phyloP scores from a whole-genome alignment of 2,329 filamentous ascomycete genomes.

The Phoma sp. region DNA sequence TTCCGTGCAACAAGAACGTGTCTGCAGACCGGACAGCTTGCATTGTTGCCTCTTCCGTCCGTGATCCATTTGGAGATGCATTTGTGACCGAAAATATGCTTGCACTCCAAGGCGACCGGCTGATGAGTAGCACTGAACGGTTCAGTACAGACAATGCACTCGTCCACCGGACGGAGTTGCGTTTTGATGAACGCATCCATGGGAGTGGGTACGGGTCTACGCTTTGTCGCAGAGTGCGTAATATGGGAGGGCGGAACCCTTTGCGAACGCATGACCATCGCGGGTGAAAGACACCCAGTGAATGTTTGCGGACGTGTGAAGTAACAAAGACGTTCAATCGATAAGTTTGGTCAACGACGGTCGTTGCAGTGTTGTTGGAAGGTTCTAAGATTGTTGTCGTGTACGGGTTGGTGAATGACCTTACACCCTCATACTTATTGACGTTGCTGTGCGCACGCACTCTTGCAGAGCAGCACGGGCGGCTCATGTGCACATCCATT shows the following conservation, averaged over 20 bases:
- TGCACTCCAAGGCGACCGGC: conserved; percentile 40
- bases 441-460: neutral
- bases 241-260: neutral
- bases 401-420: neutral
- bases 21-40: conserved; percentile 39
- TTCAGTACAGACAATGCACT: conserved; percentile 38
- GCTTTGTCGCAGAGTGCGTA: neutral
- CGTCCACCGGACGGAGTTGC: conserved; percentile 34
- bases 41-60: conserved; percentile 30
- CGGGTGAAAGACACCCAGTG: conserved; percentile 4
- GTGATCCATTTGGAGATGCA: conserved; percentile 41
- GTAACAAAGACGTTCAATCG: neutral
- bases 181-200: conserved; percentile 38
- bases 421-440: neutral
- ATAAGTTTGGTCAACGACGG: neutral
- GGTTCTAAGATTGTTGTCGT: no score
- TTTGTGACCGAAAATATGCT: conserved; percentile 40
- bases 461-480: neutral
- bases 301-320: conserved; percentile 15
- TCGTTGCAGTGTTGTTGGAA: neutral
- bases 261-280: neutral
- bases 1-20: conserved; percentile 24
- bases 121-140: conserved; percentile 31
- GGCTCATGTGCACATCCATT: neutral
- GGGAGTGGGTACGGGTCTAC: neutral